These are phyloP conservation scores for Calonectria pteridis DNA, from an alignment of 2,329 filamentous ascomycete species.

Conservation along the genomic window DNA sequence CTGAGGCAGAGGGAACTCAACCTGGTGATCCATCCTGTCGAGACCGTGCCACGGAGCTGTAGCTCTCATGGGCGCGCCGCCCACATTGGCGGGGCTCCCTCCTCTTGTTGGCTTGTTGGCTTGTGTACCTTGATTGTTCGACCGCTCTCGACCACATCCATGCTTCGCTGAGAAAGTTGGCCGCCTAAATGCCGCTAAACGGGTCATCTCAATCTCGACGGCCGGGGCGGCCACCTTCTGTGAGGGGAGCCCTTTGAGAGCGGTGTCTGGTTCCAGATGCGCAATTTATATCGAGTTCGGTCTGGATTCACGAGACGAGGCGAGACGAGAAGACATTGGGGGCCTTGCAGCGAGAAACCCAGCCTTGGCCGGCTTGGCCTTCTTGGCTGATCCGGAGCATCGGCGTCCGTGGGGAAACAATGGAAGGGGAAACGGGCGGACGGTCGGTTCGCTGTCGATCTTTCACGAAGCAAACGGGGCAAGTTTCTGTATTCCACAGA, in stretches of 20 bases:
- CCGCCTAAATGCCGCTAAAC: not conserved
- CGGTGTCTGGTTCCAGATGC: not conserved
- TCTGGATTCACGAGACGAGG: not conserved
- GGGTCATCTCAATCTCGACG: not conserved
- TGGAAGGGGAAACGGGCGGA: not conserved
- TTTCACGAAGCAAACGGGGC: not conserved
- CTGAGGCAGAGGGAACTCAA: not conserved
- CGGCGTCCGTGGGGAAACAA: not conserved
- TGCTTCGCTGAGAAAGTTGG: not conserved
- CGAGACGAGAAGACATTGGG: not conserved
- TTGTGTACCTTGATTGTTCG: not conserved
- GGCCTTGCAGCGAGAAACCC: not conserved
- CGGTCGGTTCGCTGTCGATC: not conserved
- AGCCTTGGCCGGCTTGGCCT: not conserved
- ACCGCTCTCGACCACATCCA: not conserved
- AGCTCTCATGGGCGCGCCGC: not conserved
- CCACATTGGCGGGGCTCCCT: not conserved
- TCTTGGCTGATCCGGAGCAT: not conserved
- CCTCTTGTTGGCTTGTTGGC: no score
- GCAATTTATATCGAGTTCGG: not conserved
- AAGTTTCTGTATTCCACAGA: not conserved
- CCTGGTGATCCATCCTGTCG: not conserved
- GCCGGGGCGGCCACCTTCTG: not conserved
- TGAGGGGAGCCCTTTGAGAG: not conserved
- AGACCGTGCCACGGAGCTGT: not conserved